Evolutionary conservation across 2,329 filamentous ascomycete genomes (phyloP).

Genomic region (Alternaria longipes): DNA sequence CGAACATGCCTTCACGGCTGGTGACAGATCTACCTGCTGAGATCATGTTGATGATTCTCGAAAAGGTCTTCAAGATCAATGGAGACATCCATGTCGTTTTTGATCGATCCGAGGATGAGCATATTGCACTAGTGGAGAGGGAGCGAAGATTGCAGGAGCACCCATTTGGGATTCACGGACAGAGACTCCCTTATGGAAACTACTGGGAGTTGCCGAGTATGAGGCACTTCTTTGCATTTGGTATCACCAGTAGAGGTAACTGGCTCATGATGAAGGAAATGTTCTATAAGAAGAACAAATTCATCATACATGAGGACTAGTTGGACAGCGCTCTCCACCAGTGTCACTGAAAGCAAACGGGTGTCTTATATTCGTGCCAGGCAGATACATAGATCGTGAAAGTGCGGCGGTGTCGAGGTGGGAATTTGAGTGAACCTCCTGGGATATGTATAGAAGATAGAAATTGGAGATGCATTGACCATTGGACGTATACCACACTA

Average conservation of each 20-base stretch:
- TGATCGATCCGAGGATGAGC: neutral
- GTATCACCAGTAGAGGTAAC: neutral
- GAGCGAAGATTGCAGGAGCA: neutral
- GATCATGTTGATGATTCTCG: neutral
- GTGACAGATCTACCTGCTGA: neutral
- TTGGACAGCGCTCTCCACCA: neutral
- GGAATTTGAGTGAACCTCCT: neutral
- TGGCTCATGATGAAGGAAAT: neutral
- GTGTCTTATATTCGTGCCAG: neutral
- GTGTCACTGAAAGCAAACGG: neutral
- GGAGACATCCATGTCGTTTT: neutral
- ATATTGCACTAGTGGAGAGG: neutral
- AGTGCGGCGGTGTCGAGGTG: neutral
- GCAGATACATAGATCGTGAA: neutral
- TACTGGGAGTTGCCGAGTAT: neutral
- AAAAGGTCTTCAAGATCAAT: constrained; percentile 1
- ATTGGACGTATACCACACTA: neutral
- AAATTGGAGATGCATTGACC: neutral
- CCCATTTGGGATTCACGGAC: neutral
- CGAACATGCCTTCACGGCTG: neutral
- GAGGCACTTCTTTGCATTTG: neutral
- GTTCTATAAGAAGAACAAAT: neutral
- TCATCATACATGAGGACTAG: neutral
- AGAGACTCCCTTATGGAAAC: neutral
- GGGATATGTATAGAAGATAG: neutral